phyloP scores from a whole-genome alignment of 2,329 filamentous ascomycete genomes.

The Claviceps purpurea region DNA sequence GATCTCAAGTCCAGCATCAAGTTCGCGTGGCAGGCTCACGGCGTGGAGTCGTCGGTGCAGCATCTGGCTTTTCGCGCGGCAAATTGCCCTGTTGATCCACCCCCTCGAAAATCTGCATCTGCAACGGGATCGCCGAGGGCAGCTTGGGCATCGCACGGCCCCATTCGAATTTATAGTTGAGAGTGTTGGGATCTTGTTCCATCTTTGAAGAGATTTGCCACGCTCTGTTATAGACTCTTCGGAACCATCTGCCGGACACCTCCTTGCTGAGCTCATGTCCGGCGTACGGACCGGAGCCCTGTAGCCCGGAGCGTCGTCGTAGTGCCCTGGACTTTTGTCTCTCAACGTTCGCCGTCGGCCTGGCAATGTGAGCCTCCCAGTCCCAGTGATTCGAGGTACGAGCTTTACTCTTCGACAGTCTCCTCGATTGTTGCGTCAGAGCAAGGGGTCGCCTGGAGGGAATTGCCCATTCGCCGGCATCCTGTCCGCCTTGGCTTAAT shows the following conservation, averaged over 20 bases:
- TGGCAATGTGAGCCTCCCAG: conserved; percentile 29
- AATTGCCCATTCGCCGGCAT: conserved; percentile 21
- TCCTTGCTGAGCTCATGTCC: conserved; percentile 18
- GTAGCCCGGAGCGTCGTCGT: conserved; percentile 21
- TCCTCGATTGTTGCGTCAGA: background rate
- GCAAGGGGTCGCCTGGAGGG: conserved; percentile 19
- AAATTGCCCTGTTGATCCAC: conserved; percentile 20
- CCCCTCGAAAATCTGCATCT: conserved; percentile 35
- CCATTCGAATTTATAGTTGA: conserved; percentile 30
- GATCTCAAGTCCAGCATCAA: conserved; percentile 68
- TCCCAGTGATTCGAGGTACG: conserved; percentile 16
- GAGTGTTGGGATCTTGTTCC: conserved; percentile 18
- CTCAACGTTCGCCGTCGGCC: conserved; percentile 26
- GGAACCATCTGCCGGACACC: conserved; percentile 28
- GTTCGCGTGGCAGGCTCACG: conserved; percentile 32
- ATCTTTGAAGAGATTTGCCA: conserved; percentile 34
- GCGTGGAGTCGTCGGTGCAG: background rate
- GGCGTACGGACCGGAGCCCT: conserved; percentile 24
- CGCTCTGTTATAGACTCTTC: conserved; percentile 31
- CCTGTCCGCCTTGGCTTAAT: conserved; percentile 29
- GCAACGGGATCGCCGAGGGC: conserved; percentile 17
- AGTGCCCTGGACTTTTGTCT: conserved; percentile 19
- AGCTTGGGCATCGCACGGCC: conserved; percentile 21
- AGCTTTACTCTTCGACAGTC: background rate
- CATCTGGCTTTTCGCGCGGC: background rate